phyloP scores from a whole-genome alignment of 2,329 filamentous ascomycete genomes.

The Hymenoscyphus linearis region DNA sequence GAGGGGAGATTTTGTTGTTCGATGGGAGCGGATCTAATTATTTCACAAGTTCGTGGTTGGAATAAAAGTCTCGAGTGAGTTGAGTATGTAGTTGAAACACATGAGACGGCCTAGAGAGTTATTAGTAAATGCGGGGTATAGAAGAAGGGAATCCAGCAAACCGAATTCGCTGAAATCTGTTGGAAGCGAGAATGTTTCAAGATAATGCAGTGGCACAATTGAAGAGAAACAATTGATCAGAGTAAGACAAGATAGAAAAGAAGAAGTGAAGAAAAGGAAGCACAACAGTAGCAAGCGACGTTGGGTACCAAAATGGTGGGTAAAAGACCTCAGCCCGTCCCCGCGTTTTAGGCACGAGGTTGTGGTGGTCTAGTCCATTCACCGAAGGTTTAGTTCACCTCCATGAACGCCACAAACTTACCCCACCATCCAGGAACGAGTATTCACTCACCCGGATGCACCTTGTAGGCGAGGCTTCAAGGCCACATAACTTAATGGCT shows the following conservation, averaged over 20 bases:
- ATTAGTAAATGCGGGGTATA: slow-evolving; percentile 2
- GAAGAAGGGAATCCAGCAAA: background rate
- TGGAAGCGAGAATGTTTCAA: background rate
- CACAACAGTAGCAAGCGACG: slow-evolving; percentile 11
- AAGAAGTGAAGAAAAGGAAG: background rate
- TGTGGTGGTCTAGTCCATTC: slow-evolving; percentile 9
- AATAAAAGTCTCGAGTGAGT: too few relatives aligned
- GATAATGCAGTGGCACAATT: background rate
- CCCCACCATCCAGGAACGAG: slow-evolving; percentile 19
- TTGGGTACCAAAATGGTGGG: background rate
- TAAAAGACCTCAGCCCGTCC: background rate
- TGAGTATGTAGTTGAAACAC: too few relatives aligned
- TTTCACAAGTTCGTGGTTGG: background rate
- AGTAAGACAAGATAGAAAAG: slow-evolving; percentile 3
- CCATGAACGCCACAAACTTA: slow-evolving; percentile 4
- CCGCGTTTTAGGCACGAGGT: slow-evolving; percentile 13
- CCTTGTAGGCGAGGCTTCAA: background rate
- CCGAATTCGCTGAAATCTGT: background rate
- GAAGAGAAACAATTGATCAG: background rate
- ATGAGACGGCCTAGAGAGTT: background rate
- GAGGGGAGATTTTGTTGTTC: background rate
- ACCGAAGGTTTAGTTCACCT: background rate
- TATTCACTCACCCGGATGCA: slow-evolving; percentile 3
- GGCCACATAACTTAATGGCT: slow-evolving; percentile 3
- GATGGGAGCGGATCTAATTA: background rate